Evolutionary conservation across 495 filamentous ascomycete species (phyloP).

Genomic region (Sphaerosporella brunnea): DNA sequence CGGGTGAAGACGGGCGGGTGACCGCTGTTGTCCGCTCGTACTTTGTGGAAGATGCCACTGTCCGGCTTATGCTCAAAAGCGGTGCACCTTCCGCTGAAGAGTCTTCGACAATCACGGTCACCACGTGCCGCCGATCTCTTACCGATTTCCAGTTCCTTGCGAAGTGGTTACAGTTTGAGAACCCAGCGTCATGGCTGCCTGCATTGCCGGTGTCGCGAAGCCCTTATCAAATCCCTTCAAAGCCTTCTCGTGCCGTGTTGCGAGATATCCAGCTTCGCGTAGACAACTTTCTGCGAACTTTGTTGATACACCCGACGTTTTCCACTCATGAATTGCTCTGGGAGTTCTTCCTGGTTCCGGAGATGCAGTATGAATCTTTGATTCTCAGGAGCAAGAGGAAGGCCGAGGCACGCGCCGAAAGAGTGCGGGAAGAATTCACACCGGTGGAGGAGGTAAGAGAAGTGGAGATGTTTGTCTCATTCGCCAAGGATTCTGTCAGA

Average conservation of each 20-base stretch:
- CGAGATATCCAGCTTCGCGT: conserved; percentile 75
- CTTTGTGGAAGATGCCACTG: conserved; percentile 91
- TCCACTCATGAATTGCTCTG: conserved; percentile 93
- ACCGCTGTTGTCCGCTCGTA: conserved; percentile 93
- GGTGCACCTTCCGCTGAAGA: conserved; percentile 49
- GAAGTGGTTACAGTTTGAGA: conserved; percentile 72
- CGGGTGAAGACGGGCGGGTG: conserved; percentile 57
- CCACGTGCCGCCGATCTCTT: conserved; percentile 79
- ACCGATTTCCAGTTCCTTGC: conserved; percentile 82
- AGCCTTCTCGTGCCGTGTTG: conserved; percentile 70
- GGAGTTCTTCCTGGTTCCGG: conserved; percentile 97
- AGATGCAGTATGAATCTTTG: conserved; percentile 78
- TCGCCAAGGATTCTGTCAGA: conserved; percentile 74
- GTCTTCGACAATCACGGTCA: conserved; percentile 62
- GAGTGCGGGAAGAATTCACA: conserved; percentile 67
- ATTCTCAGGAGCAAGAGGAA: conserved; percentile 74
- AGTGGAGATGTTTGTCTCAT: conserved; percentile 78
- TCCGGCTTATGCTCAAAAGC: conserved; percentile 85
- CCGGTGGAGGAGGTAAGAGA: conserved; percentile 76
- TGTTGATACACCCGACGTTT: conserved; percentile 83
- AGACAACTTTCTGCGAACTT: conserved; percentile 68
- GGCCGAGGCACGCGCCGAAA: conserved; percentile 62
- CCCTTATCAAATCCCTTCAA: conserved; percentile 82
- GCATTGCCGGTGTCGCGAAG: conserved; percentile 59
- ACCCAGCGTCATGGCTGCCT: conserved; percentile 89